These are phyloP conservation scores for Gamsiella multidivaricata DNA, from an alignment of 192 early-diverging fungal genomes.

Conservation along the genomic window DNA sequence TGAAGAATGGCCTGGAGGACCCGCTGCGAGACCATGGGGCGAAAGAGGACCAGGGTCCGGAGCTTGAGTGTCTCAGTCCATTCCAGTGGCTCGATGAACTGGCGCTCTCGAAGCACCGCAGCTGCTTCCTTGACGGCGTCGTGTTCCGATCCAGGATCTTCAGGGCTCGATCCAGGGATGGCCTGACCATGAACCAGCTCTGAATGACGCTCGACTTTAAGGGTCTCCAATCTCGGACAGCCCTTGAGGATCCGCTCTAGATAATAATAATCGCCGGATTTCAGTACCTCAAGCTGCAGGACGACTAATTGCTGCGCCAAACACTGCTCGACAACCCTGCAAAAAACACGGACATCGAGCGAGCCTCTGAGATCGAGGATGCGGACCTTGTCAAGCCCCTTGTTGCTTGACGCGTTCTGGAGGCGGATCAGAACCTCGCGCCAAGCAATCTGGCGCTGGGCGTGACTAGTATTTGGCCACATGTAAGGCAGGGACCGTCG, in stretches of 20 bases:
- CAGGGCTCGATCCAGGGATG: conserved; percentile 15
- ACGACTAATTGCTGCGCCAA: conserved; percentile 7
- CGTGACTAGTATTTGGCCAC: conserved; percentile 24
- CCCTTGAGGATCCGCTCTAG: conserved; percentile 10
- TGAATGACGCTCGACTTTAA: conserved; percentile 2
- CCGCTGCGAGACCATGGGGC: conserved; percentile 16
- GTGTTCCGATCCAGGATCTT: conserved; percentile 13
- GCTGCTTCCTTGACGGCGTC: conserved; percentile 3
- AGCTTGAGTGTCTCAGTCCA: conserved; percentile 8
- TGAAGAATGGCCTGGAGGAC: conserved; percentile 7
- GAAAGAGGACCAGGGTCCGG: conserved; percentile 8
- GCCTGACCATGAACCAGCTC: conserved; percentile 2
- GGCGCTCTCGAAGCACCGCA: conserved; percentile 2
- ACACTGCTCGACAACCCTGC: conserved; percentile 21
- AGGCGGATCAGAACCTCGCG: conserved; percentile 13
- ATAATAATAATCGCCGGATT: conserved; percentile 16
- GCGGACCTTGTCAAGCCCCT: not conserved
- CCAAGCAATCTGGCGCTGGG: conserved; percentile 26
- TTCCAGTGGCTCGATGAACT: conserved; percentile 9
- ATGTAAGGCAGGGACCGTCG: conserved; percentile 3
- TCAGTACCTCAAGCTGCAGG: conserved; percentile 10
- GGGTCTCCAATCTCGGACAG: conserved; percentile 9
- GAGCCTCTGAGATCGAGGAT: conserved; percentile 6
- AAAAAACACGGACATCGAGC: conserved; percentile 13
- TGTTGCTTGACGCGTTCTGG: not conserved